Evolutionary conservation across 768 basidiomycete species (phyloP), one percentile per base, ranked within the genome.

Genomic region (Antrodiella citrinella): DNA sequence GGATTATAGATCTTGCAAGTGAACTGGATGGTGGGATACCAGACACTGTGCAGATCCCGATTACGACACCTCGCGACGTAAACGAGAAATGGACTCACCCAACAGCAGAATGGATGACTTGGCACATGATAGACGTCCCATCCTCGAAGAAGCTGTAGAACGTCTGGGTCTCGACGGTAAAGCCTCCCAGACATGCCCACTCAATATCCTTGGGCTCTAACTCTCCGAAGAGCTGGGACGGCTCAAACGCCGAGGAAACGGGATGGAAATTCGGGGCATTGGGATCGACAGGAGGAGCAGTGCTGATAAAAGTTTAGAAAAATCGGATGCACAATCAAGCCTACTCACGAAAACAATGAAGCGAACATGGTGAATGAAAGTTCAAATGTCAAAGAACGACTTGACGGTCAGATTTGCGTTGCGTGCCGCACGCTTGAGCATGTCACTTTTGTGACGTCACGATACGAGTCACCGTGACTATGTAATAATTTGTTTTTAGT

Each of bases 11-110:
- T 68, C 69, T 93, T 95, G 81, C 84, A 93, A 3, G 83, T 88
- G 66, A 97, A 91, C 67, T 99, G 95, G 59, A 95, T 84, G 24
- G 86, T 90, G 3, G 96, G 93, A 62, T 88, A 94, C 82, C 94
- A 93, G 53, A 97, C 65, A 20, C 93, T 95, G 60, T 50, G 53
- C 9, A 5, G 41, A 18, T 43, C 41, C 9, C 18, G 15, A 19
- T 12, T 57, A 55, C 49, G 26, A 45, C 45, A 51, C 47, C 38
- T 48, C 13, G 39, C 45, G 47, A 26, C 20, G 45, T 48, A 18
- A 23, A n/a, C 26, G 25, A 51, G 41, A 20, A 50, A 43, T 35
- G 44, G 26, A 73, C 89, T 64, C 59, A 93, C 93, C 93, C 94
- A 48, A 91, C 77, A 23, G 86, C 74, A 1, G 90, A 91, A 70